Evolutionary conservation across 2,329 filamentous ascomycete genomes (phyloP).

Genomic region (Penicillium italicum): DNA sequence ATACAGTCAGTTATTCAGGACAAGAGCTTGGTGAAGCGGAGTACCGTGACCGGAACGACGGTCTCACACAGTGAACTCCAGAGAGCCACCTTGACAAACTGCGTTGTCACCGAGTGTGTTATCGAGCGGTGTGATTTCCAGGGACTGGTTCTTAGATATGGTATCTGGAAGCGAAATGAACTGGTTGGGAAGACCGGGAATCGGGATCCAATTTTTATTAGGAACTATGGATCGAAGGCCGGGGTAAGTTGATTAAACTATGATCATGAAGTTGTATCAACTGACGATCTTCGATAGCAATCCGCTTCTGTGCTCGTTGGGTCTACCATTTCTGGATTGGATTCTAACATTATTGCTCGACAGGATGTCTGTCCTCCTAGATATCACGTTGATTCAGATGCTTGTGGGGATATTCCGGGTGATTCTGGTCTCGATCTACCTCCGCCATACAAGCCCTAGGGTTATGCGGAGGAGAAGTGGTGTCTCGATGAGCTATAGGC

Average conservation of each 20-base stretch:
- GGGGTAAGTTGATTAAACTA: not conserved
- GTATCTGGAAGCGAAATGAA: constrained; percentile 26
- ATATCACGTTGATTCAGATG: not conserved
- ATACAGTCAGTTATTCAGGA: constrained; percentile 13
- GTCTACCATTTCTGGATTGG: not conserved
- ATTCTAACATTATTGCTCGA: not conserved
- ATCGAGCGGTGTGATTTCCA: constrained; percentile 20
- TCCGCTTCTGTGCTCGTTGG: not conserved
- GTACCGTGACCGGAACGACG: constrained; percentile 7
- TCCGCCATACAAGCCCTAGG: not conserved
- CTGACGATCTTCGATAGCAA: not conserved
- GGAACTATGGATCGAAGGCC: not conserved
- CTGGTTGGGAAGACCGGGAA: constrained; percentile 21
- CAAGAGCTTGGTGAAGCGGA: constrained; percentile 12
- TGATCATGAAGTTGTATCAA: not conserved
- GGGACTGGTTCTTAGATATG: constrained; percentile 24
- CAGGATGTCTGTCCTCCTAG: not conserved
- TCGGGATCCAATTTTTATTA: constrained; percentile 14
- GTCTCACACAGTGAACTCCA: constrained; percentile 12
- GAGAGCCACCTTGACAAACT: constrained; percentile 15
- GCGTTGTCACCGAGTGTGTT: constrained; percentile 23
- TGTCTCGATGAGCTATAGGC: not conserved
- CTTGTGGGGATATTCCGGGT: not conserved
- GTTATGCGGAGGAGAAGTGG: no score
- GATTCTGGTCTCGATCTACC: not conserved